A percentile compares a stretch with the other conserved stretches of the same genome.
phyloP scores from a whole-genome alignment of 1,284 basidiomycete genomes.

The Leccinum proximum region DNA sequence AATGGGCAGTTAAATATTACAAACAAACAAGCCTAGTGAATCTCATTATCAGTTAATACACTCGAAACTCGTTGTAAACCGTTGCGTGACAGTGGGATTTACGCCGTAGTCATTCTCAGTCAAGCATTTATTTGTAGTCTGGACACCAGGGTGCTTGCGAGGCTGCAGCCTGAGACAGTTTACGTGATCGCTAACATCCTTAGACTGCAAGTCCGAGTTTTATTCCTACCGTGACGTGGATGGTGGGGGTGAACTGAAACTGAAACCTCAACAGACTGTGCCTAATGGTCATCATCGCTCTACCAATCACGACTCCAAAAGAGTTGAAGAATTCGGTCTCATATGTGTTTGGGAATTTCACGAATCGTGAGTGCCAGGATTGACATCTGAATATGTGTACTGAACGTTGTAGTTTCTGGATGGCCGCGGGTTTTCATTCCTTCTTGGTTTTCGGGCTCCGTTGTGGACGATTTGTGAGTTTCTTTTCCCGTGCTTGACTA shows the following conservation, averaged over 20 bases:
- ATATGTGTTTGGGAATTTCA: constrained; percentile 3
- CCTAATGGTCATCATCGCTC: background rate
- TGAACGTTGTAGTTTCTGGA: background rate
- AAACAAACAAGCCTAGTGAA: background rate
- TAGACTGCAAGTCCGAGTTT: background rate
- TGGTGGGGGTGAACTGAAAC: background rate
- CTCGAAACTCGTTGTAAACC: background rate
- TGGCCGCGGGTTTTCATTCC: background rate
- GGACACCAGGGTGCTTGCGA: background rate
- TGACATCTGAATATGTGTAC: background rate
- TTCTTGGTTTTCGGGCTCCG: background rate
- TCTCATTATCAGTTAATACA: background rate
- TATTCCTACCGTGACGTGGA: background rate
- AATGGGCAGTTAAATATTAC: background rate
- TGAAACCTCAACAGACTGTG: background rate
- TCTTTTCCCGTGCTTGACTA: background rate
- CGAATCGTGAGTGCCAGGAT: background rate
- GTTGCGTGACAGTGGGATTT: background rate
- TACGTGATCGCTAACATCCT: background rate
- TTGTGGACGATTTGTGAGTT: constrained; percentile 2
- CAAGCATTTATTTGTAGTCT: constrained; percentile 1
- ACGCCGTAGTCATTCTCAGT: background rate
- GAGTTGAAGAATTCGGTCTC: constrained; percentile 1
- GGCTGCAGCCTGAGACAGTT: background rate
- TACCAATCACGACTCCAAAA: background rate